phyloP scores from a whole-genome alignment of 202 grass and related monocot species.

The Zoysia matrella region DNA sequence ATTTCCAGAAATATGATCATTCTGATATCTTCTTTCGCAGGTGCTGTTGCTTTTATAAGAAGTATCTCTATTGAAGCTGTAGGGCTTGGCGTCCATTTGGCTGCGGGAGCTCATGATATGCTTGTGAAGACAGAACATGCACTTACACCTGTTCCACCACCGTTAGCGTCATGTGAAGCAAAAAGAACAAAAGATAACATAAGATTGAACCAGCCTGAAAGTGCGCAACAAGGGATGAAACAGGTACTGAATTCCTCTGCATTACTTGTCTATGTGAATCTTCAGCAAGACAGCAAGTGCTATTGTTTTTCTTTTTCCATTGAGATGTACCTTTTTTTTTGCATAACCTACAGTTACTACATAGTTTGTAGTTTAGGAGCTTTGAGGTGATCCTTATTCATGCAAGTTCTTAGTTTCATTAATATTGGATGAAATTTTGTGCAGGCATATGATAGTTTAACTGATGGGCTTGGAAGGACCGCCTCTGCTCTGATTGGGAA shows the following conservation, averaged over 20 bases:
- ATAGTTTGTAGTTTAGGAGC: conserved; percentile 17
- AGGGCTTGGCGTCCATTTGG: conserved; percentile 93
- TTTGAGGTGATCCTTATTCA: conserved; percentile 17
- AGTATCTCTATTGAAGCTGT: conserved; percentile 94
- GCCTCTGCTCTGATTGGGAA: conserved; percentile 81
- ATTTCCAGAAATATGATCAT: conserved; percentile 28
- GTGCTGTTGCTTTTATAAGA: conserved; percentile 90
- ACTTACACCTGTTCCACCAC: conserved; percentile 63
- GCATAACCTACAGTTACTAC: conserved; percentile 8
- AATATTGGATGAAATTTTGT: conserved; percentile 26
- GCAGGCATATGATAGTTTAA: conserved; percentile 96
- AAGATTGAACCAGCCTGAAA: conserved; percentile 85
- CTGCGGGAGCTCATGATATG: conserved; percentile 92
- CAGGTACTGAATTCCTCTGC: conserved; percentile 56
- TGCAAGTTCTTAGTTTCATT: conserved; percentile 35
- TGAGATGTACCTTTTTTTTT: conserved; percentile 22
- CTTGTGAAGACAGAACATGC: conserved; percentile 81
- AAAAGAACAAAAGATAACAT: conserved; percentile 69
- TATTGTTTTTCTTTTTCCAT: not conserved
- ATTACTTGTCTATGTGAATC: conserved; percentile 18
- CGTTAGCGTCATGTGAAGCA: conserved; percentile 51
- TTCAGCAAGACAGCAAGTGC: not conserved
- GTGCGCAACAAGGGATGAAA: conserved; percentile 83
- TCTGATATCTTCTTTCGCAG: conserved; percentile 52
- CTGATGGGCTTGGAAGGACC: conserved; percentile 79